Evolutionary conservation across 1,284 basidiomycete species (phyloP).

Genomic region (Puccinia hordei): DNA sequence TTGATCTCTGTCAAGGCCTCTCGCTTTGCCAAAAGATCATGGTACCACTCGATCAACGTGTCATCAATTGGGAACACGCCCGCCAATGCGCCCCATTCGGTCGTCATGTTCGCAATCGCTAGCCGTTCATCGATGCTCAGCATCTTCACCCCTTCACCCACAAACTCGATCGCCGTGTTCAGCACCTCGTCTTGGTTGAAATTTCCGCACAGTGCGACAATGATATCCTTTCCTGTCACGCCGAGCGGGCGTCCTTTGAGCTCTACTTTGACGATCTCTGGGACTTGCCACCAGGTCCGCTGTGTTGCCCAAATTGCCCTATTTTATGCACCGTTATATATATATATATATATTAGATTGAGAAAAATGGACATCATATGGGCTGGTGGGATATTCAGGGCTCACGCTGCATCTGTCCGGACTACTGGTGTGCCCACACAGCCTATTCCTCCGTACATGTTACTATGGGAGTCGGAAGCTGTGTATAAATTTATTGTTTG

Average conservation of each 20-base stretch:
- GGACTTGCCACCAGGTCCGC: constrained; percentile 99
- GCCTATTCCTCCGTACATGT: constrained; percentile 98
- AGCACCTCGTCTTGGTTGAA: constrained; percentile 98
- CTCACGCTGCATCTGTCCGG: constrained; percentile 58
- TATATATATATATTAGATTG: too few relatives aligned
- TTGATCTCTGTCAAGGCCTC: constrained; percentile 75
- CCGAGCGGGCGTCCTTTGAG: constrained; percentile 79
- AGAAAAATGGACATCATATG: too few relatives aligned
- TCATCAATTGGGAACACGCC: constrained; percentile 94
- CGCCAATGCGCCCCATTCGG: constrained; percentile 96
- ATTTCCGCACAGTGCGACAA: constrained; percentile 91
- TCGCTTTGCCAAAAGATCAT: constrained; percentile 72
- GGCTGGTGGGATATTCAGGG: constrained; percentile 21
- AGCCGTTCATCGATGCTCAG: constrained; percentile 87
- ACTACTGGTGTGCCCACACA: constrained; percentile 92
- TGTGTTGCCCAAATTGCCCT: constrained; percentile 98
- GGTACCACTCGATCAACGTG: constrained; percentile 83
- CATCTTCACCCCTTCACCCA: constrained; percentile 81
- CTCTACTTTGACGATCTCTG: constrained; percentile 92
- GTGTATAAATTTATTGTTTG: constrained; percentile 60
- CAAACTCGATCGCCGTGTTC: constrained; percentile 97
- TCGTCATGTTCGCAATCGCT: constrained; percentile 98
- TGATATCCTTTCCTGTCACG: constrained; percentile 97
- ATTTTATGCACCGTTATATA: constrained; percentile 44
- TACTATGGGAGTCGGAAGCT: constrained; percentile 94